A percentile compares a stretch with the other conserved stretches of the same genome.
phyloP scores from a whole-genome alignment of 2,329 filamentous ascomycete genomes.

The Fusarium sp. region DNA sequence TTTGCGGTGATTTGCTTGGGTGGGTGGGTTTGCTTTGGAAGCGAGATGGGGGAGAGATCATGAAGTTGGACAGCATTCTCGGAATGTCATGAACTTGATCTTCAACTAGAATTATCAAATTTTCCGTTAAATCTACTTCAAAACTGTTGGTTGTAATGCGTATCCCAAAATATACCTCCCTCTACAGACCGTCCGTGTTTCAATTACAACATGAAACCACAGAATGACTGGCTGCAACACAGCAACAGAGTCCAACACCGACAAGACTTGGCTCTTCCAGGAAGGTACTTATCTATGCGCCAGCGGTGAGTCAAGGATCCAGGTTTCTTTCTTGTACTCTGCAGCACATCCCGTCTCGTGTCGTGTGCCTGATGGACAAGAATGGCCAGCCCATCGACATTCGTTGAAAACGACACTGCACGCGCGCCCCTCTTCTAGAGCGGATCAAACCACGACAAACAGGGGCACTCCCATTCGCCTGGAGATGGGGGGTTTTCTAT shows the following conservation, averaged over 20 bases:
- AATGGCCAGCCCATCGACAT: neutral
- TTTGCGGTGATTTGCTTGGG: constrained; percentile 19
- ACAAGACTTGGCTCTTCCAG: neutral
- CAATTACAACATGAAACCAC: neutral
- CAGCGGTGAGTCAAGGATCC: constrained; percentile 14
- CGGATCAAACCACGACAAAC: constrained; percentile 36
- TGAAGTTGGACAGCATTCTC: neutral
- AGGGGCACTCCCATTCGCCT: constrained; percentile 27
- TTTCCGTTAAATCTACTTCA: neutral
- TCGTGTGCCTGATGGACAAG: constrained; percentile 31
- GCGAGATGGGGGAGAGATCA: neutral
- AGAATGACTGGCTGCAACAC: neutral
- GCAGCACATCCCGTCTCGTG: constrained; percentile 12
- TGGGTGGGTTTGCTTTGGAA: neutral
- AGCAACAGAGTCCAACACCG: neutral
- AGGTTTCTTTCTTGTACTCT: neutral
- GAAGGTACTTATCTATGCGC: neutral
- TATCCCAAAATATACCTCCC: neutral
- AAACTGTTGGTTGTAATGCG: neutral
- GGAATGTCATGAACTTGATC: neutral
- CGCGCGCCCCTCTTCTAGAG: constrained; percentile 6
- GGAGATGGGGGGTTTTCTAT: constrained; percentile 2
- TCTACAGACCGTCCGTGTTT: neutral
- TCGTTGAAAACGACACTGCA: neutral
- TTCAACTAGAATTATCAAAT: neutral